Percentiles rank a stretch among this genome's conserved stretches.
Conservation (phyloP, 192 early-diverging fungal genomes). For the Coemansia sp. region DNA sequence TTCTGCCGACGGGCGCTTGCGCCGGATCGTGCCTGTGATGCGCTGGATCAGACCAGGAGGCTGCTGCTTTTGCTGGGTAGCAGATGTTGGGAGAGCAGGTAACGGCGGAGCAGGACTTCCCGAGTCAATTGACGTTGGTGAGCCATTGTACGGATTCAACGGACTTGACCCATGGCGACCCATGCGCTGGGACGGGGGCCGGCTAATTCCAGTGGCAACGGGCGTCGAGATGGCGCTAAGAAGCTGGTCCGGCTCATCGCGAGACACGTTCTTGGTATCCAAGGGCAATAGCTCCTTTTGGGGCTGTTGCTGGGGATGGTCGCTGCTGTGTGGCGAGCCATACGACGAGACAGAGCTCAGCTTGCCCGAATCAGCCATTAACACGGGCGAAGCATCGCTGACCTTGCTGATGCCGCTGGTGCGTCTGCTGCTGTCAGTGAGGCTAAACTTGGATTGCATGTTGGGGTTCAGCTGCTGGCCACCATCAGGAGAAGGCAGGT, state of each 20-base stretch:
- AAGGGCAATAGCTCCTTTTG: not conserved
- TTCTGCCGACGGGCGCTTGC: conserved; percentile 8
- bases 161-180: conserved; percentile 51
- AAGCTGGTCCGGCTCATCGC: not conserved
- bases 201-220: not conserved
- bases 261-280: not conserved
- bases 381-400: not conserved
- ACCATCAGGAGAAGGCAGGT: not conserved
- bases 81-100: conserved; percentile 24
- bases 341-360: not conserved
- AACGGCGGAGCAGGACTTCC: conserved; percentile 41
- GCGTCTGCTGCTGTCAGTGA: conserved; percentile 9
- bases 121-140: conserved; percentile 1
- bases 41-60: conserved; percentile 27
- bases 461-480: not conserved
- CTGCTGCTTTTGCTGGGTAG: conserved; percentile 6
- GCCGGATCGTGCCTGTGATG: conserved; percentile 26
- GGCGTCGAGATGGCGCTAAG: conserved; percentile 8
- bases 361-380: not conserved
- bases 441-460: conserved; percentile 9
- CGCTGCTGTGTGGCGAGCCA: not conserved
- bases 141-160: conserved; percentile 36
- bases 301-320: not conserved
- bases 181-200: conserved; percentile 25
- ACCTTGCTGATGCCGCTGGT: conserved; percentile 1